phyloP scores from a whole-genome alignment of 148 eudicot species.

The Drosera capensis region DNA sequence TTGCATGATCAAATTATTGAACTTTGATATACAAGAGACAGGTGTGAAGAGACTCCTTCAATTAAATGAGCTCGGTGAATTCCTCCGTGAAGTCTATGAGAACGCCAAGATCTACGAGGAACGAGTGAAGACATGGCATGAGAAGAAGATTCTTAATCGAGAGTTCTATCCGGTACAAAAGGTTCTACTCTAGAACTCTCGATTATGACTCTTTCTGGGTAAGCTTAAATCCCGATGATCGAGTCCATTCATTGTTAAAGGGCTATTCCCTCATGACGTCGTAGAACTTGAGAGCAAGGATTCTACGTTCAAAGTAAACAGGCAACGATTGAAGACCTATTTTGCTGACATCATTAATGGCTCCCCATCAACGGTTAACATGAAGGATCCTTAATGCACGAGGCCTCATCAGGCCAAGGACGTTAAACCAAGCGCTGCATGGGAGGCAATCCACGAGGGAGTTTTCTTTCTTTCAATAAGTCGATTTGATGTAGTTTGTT shows the following conservation, averaged over 20 bases:
- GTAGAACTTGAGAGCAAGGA: neutral
- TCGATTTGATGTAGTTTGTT: no score
- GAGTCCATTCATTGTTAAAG: neutral
- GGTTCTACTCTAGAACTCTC: constrained; percentile 1
- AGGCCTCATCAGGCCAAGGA: no score
- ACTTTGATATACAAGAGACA: neutral
- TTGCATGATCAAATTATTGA: neutral
- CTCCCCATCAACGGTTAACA: no score
- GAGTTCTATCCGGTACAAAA: neutral
- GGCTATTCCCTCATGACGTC: neutral
- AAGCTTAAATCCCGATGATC: constrained; percentile 4
- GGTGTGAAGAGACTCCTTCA: neutral
- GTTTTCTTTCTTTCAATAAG: no score
- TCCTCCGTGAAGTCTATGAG: constrained; percentile 2
- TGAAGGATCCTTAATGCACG: no score
- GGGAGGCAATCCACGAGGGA: no score
- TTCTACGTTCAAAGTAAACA: no score
- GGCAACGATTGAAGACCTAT: no score
- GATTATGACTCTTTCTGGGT: neutral
- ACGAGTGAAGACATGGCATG: constrained; percentile 5
- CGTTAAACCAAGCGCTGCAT: no score
- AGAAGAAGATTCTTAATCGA: neutral
- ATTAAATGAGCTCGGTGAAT: constrained; percentile 7
- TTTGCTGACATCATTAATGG: no score
- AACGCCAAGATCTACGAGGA: constrained; percentile 3